Conservation (phyloP, 2,329 filamentous ascomycete species). For the Ceratocystis alfenasii region DNA sequence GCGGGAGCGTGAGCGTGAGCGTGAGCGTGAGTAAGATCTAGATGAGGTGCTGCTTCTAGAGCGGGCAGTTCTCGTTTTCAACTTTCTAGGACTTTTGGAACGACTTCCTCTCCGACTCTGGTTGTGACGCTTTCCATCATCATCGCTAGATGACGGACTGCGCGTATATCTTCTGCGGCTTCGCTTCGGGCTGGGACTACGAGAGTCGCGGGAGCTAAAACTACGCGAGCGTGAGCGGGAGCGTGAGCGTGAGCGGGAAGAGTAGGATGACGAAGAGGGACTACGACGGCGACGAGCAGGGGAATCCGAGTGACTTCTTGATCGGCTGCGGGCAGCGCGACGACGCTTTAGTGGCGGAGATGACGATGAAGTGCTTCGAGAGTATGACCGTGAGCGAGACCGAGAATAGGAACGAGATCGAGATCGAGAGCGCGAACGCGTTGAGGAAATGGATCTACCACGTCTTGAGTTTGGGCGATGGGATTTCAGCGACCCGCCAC, state of each 20-base stretch:
- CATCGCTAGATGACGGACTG: slow-evolving; percentile 14
- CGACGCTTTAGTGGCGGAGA: slow-evolving; percentile 20
- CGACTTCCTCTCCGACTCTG: slow-evolving; percentile 21
- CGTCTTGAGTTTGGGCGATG: slow-evolving; percentile 33
- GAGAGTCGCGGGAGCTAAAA: slow-evolving; percentile 10
- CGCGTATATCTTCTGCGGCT: slow-evolving; percentile 17
- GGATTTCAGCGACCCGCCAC: slow-evolving; percentile 28
- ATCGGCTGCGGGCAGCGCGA: slow-evolving; percentile 15
- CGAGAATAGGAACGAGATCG: slow-evolving; percentile 25
- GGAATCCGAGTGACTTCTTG: not conserved
- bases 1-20: slow-evolving; percentile 17
- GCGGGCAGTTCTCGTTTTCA: slow-evolving; percentile 1
- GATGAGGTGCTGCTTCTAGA: slow-evolving; percentile 22
- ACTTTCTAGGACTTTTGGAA: slow-evolving; percentile 18
- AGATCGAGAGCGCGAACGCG: slow-evolving; percentile 24
- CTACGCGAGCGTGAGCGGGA: slow-evolving; percentile 24
- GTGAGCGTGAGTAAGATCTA: slow-evolving; percentile 15
- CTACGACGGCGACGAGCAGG: slow-evolving; percentile 15
- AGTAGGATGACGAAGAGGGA: slow-evolving; percentile 9
- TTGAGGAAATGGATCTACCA: slow-evolving; percentile 33
- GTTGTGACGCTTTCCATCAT: slow-evolving; percentile 24
- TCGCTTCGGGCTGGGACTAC: slow-evolving; percentile 15
- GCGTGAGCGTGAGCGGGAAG: slow-evolving; percentile 14
- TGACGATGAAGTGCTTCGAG: slow-evolving; percentile 22
- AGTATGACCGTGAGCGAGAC: slow-evolving; percentile 25